Evolutionary conservation across 495 filamentous ascomycete species (phyloP).

Genomic region (Lophiotrema nucula): DNA sequence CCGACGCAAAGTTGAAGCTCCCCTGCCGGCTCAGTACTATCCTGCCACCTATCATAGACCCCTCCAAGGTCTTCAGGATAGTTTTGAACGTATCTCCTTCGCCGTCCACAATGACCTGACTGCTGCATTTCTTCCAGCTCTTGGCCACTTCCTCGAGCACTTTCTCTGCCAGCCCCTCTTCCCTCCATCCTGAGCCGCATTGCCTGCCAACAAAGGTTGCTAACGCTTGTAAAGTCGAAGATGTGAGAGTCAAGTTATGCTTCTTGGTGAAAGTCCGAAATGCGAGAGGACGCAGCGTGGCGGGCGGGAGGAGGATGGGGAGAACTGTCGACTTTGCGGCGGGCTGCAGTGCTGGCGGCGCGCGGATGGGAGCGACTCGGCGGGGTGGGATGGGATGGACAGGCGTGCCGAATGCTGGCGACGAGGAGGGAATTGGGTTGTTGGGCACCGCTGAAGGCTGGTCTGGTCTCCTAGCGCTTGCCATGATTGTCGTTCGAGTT

Average conservation of each 20-base stretch:
- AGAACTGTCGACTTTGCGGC: constrained; percentile 68
- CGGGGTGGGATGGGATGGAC: constrained; percentile 65
- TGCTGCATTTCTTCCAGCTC: constrained; percentile 79
- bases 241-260: constrained; percentile 90
- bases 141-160: constrained; percentile 88
- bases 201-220: constrained; percentile 87
- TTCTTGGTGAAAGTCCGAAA: constrained; percentile 98
- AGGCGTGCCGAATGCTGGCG: constrained; percentile 83
- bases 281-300: constrained; percentile 83
- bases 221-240: constrained; percentile 76
- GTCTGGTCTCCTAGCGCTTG: constrained; percentile 20
- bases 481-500: constrained; percentile 13
- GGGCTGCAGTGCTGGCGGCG: constrained; percentile 52
- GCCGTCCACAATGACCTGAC: constrained; percentile 82
- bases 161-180: constrained; percentile 88
- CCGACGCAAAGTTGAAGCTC: constrained; percentile 49
- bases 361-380: constrained; percentile 48
- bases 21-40: constrained; percentile 60
- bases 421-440: constrained; percentile 77
- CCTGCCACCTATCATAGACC: constrained; percentile 78
- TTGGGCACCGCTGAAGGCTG: constrained; percentile 24
- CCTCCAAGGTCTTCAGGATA: constrained; percentile 78
- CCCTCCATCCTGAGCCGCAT: constrained; percentile 94
- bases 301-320: constrained; percentile 82
- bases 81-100: constrained; percentile 70